Base-by-base conservation (phyloP, 2,329 filamentous ascomycete genomes). In the Chaetomium globosum region DNA sequence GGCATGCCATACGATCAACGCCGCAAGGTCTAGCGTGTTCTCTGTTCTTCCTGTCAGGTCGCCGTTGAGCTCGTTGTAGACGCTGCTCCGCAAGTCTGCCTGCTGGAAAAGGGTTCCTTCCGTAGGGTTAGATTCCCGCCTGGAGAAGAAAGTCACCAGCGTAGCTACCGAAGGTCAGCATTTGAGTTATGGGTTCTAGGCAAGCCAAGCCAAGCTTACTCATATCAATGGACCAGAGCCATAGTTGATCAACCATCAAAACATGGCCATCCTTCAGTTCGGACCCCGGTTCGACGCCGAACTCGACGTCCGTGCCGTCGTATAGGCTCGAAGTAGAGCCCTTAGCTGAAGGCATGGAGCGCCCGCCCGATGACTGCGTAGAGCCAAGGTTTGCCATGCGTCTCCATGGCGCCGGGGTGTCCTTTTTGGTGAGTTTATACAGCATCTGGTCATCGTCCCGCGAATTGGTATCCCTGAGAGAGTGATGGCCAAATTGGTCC, bases 401-500 rank as follows among this genome's bases (percentile, higher is more conserved):
- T 23, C 12, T 61, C 63, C 54, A 39, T 2, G 26, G 48, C 16
- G 61, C n/a, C 3, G 60, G 49, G 4, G 61, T 49, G 8, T 70
- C 80, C 63, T 83, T 77, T 69, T 85, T 87, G 1, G 85, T 87
- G 1, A 88, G 76, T 69, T 89, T 89, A 74, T 88, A 89, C 7
- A 89, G 75, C 83, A 89, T 88, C 72, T 89, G 87, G 51, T 89
- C 87, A 52, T 87, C 85, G 51, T 89, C 87, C 21, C 87, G 77
- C 0, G 85, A 83, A 51, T 84, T 76, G 0, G 87, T 89, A 39
- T 88, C 86, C 10, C 81, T 77, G 0, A 89, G 76, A 2, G 84
- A 85, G 0, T 86, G 86, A 61, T 89, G 88, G 0, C 84, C 85
- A 63, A 82, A 89, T 68, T 89, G 86, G 65, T 89, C 87, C 5